These are phyloP conservation scores for Porcisia hertigi DNA, from an alignment of 208 protist species.

Conservation along the genomic window DNA sequence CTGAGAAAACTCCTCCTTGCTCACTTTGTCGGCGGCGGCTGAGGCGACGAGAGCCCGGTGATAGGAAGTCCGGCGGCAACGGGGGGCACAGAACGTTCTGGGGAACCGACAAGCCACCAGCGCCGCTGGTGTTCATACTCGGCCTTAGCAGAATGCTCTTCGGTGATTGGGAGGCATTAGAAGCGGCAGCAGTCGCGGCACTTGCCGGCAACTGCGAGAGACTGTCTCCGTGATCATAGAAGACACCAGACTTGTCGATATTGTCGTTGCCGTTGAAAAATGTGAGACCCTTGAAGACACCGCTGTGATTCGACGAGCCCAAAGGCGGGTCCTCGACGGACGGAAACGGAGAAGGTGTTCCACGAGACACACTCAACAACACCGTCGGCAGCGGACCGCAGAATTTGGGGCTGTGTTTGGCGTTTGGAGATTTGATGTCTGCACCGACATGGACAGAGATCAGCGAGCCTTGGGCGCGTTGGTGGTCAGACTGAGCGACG, in stretches of 20 bases:
- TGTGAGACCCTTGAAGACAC: not conserved
- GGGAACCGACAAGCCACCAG: not conserved
- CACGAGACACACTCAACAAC: not conserved
- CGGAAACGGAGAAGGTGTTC: not conserved
- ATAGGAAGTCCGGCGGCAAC: not conserved
- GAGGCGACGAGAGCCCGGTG: not conserved
- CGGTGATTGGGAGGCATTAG: conserved; percentile 1
- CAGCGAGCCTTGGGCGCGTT: not conserved
- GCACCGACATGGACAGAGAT: not conserved
- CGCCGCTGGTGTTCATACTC: conserved; percentile 1
- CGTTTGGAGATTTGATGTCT: not conserved
- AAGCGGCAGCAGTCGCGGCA: not conserved
- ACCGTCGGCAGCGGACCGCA: not conserved
- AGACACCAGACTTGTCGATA: not conserved
- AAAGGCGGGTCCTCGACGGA: not conserved
- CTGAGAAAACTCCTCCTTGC: not conserved
- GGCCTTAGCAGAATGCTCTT: conserved; percentile 24
- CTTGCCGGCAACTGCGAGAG: not conserved
- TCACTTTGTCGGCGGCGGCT: conserved; percentile 1
- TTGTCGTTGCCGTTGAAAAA: not conserved
- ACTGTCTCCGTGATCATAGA: not conserved
- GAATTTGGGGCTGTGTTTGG: not conserved
- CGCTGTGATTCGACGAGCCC: not conserved
- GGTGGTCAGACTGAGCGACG: not conserved
- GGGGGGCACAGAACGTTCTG: not conserved